Base-by-base conservation (phyloP, 2,329 filamentous ascomycete species). In the Polytolypa hystricis region DNA sequence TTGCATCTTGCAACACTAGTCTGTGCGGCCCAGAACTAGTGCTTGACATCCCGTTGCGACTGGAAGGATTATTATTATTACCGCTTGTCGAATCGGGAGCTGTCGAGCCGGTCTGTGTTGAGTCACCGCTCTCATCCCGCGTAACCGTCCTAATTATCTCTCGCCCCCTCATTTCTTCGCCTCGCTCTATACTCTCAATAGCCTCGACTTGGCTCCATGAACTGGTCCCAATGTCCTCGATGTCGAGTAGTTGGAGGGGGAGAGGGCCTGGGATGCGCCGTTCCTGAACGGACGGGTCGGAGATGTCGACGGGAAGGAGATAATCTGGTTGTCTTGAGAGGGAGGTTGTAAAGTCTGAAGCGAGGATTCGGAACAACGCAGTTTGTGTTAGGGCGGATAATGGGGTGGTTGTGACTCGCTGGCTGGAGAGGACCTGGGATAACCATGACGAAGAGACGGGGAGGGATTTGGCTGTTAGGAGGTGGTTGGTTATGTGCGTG, bases 191-290 rank as follows among this genome's bases (percentile, higher is more conserved):
- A 6, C 68, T 64, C 34, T 67, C 67, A 28, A 71, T 74, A 21
- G 79, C 77, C 56, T 95, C 85, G 20, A 94, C 73, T 57, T 95
- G 85, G 45, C 84, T 80, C 84, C 87, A 93, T 35, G 81, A 73
- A 48, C 81, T 85, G 35, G 73, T 70, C 2, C 79, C 73, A 14
- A 96, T 71, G 53, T 96, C 87, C 53, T 93, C 81, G 5, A 96
- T 69, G 49, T 93, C 86, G 1, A 94, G 64, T 1, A 96, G 74
- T 57, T 96, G 91, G 1, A 91, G 79, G 3, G 80, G 67, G 1
- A 89, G 67, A 20, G 84, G 73, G 1, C 68, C 69, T 0, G 63
- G 42, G 0, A 96, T 63, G 0, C 60, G 62, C 3, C 64, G 58
- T 40, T 84, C 74, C 44, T 71, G 67, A 7, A 70, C 57, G 3